These are phyloP conservation scores for Alnus glutinosa DNA, from an alignment of 306 rosid genomes.

Conservation along the genomic window DNA sequence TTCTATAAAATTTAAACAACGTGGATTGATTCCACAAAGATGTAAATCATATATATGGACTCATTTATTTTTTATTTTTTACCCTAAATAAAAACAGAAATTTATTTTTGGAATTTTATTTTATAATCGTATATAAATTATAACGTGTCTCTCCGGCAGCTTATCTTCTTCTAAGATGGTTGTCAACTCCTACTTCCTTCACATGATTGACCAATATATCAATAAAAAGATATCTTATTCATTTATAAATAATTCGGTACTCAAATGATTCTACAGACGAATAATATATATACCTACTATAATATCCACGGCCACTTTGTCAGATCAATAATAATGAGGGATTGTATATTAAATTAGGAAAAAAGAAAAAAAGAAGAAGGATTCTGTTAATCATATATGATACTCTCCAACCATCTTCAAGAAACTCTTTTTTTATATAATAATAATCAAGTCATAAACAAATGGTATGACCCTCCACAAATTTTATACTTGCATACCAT, in stretches of 20 bases:
- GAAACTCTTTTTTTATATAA: not conserved
- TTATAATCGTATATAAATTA: no score
- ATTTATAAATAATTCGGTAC: conserved; percentile 28
- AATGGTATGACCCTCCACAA: conserved; percentile 8
- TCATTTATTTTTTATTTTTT: no score
- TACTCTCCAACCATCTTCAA: conserved; percentile 6
- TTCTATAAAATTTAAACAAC: no score
- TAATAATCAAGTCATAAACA: not conserved
- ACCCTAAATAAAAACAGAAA: no score
- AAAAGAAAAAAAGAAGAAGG: not conserved
- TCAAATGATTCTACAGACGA: not conserved
- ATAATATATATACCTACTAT: not conserved
- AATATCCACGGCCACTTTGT: not conserved
- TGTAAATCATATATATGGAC: no score
- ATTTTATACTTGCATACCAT: not conserved
- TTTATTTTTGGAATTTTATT: no score
- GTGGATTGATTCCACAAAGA: no score
- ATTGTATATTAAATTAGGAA: not conserved
- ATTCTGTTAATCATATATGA: conserved; percentile 27
- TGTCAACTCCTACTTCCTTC: not conserved
- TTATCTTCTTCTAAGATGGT: not conserved
- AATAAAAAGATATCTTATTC: conserved; percentile 9
- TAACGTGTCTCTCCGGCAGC: not conserved
- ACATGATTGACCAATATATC: conserved; percentile 26
- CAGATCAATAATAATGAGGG: conserved; percentile 8